Conservation (phyloP, 805 yeast genomes). For the Metschnikowia chrysomelidarum region DNA sequence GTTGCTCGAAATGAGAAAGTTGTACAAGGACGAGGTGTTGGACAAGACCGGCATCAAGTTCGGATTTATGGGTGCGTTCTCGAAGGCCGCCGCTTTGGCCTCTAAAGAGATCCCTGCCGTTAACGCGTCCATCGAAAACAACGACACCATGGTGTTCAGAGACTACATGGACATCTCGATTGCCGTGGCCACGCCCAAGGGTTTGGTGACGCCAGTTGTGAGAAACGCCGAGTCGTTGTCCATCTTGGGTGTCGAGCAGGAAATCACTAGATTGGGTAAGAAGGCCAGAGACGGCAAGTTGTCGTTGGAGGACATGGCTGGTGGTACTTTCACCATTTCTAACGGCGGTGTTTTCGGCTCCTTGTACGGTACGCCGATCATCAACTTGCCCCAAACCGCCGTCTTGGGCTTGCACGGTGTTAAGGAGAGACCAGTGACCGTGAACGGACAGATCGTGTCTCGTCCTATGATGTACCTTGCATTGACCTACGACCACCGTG, state of each 20-base stretch:
- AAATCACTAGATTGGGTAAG: conserved; percentile 74
- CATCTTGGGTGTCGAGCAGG: conserved; percentile 86
- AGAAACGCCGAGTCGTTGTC: conserved; percentile 93
- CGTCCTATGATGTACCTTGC: conserved; percentile 99
- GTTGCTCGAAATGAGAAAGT: conserved; percentile 88
- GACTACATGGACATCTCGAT: conserved; percentile 94
- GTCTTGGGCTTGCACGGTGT: conserved; percentile 97
- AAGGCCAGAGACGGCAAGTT: conserved; percentile 97
- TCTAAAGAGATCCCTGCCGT: conserved; percentile 93
- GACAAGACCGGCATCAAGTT: conserved; percentile 92
- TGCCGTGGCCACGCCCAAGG: conserved; percentile 99
- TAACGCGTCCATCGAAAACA: conserved; percentile 90
- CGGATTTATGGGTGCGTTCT: conserved; percentile 98
- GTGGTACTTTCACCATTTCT: conserved; percentile 98
- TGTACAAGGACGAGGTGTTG: conserved; percentile 94
- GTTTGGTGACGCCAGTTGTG: conserved; percentile 95
- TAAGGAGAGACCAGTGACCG: conserved; percentile 95
- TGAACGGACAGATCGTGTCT: conserved; percentile 91
- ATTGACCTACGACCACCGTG: conserved; percentile 96
- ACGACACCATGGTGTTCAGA: conserved; percentile 90
- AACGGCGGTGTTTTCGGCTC: conserved; percentile 99
- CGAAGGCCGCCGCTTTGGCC: conserved; percentile 90
- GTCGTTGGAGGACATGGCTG: conserved; percentile 97
- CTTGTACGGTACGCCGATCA: conserved; percentile 96
- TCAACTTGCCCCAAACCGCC: conserved; percentile 97